phyloP scores from a whole-genome alignment of 305 asterid genomes.

The Plantago coronopus region DNA sequence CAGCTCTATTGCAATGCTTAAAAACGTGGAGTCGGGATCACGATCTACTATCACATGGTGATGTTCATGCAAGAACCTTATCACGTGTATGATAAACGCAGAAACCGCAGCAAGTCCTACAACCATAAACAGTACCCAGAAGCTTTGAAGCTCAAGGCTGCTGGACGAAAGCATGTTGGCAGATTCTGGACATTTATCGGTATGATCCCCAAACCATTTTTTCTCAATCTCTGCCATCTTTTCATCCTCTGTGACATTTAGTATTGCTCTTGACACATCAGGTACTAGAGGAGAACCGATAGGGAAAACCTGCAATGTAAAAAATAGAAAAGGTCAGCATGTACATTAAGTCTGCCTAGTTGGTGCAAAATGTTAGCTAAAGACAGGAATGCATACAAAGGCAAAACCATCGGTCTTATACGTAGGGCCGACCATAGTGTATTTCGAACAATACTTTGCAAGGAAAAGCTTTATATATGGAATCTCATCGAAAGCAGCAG shows the following conservation, averaged over 20 bases:
- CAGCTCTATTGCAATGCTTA: slow-evolving; percentile 10
- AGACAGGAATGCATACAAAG: slow-evolving; percentile 28
- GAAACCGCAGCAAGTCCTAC: slow-evolving; percentile 22
- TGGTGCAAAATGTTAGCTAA: not conserved
- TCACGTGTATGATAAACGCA: slow-evolving; percentile 21
- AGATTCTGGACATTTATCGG: slow-evolving; percentile 28
- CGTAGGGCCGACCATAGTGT: slow-evolving; percentile 38
- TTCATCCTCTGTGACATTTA: slow-evolving; percentile 39
- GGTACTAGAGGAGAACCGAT: slow-evolving; percentile 45
- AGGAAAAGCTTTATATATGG: slow-evolving; percentile 42
- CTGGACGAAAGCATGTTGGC: slow-evolving; percentile 20
- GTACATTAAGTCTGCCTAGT: not conserved
- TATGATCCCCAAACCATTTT: slow-evolving; percentile 29
- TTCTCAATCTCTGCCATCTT: slow-evolving; percentile 37
- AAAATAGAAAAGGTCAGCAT: not conserved
- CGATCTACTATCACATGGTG: slow-evolving; percentile 15
- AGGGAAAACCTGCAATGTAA: slow-evolving; percentile 38
- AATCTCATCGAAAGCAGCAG: slow-evolving; percentile 55
- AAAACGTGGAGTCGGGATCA: slow-evolving; percentile 6
- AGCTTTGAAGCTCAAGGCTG: slow-evolving; percentile 40
- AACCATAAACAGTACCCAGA: slow-evolving; percentile 43
- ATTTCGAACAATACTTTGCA: slow-evolving; percentile 34
- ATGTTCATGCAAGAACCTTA: slow-evolving; percentile 26
- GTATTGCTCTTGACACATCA: slow-evolving; percentile 41
- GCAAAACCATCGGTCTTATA: slow-evolving; percentile 46